Conservation (phyloP, 495 filamentous ascomycete genomes). For the Neurospora terricola region DNA sequence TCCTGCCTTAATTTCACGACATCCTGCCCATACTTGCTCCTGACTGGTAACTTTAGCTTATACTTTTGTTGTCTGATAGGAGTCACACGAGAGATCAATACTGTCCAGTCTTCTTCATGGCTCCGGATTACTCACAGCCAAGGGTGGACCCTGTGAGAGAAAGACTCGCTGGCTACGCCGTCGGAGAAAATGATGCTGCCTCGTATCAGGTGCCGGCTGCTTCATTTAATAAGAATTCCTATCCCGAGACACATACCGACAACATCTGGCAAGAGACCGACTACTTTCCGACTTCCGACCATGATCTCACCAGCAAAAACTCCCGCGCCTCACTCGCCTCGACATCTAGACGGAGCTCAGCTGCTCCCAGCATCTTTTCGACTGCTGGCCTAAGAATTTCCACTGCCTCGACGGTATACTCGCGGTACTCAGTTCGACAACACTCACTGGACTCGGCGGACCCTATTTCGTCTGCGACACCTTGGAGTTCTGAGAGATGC, state of each 20-base stretch:
- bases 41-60: neutral
- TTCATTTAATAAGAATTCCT: neutral
- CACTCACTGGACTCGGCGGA: slow-evolving; percentile 12
- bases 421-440: slow-evolving; percentile 11
- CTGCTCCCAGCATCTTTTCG: slow-evolving; percentile 17
- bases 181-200: neutral
- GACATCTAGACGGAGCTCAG: slow-evolving; percentile 10
- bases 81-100: neutral
- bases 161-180: neutral
- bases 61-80: neutral
- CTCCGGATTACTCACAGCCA: neutral
- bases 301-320: neutral
- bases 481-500: slow-evolving; percentile 2
- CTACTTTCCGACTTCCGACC: neutral
- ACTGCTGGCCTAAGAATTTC: neutral
- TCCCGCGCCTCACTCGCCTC: slow-evolving; percentile 11
- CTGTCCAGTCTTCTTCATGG: neutral
- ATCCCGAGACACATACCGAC: neutral
- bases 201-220: neutral
- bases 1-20: neutral
- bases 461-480: slow-evolving; percentile 7
- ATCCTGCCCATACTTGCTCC: neutral
- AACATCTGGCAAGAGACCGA: neutral
- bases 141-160: neutral
- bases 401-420: slow-evolving; percentile 5